Conservation (phyloP, 2,329 filamentous ascomycete species). For the Clonostachys chloroleuca region DNA sequence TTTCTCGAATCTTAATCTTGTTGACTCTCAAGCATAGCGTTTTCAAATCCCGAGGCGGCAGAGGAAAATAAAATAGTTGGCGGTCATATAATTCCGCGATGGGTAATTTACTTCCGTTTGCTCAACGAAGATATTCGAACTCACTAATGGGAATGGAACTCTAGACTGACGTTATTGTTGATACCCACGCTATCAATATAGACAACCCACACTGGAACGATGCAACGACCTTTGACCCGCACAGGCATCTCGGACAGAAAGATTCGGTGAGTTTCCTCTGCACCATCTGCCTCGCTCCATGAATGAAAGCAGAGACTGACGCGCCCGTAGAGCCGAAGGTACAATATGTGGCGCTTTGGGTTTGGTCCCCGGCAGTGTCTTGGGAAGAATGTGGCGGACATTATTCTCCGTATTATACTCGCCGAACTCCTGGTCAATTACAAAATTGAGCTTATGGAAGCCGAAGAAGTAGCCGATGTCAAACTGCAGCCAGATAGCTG, state of each 20-base stretch:
- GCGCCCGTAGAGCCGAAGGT: constrained; percentile 11
- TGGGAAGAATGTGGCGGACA: constrained; percentile 32
- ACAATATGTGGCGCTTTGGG: constrained; percentile 36
- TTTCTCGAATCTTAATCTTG: no score
- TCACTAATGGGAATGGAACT: no score
- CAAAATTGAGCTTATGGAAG: not conserved
- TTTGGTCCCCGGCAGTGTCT: constrained; percentile 38
- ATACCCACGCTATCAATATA: constrained; percentile 35
- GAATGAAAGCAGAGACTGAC: constrained; percentile 6
- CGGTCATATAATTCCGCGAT: constrained; percentile 25
- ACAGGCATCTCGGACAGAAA: constrained; percentile 16
- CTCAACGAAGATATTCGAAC: no score
- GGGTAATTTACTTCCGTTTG: no score
- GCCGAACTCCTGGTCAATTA: not conserved
- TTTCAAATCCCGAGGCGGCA: no score
- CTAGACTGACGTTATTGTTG: constrained; percentile 31
- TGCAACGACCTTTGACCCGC: constrained; percentile 24
- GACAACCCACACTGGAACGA: constrained; percentile 28
- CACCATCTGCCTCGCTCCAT: no score
- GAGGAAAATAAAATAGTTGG: constrained; percentile 9
- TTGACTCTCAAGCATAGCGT: no score
- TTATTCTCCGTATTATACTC: constrained; percentile 15
- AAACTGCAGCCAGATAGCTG: no score
- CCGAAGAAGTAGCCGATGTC: not conserved
- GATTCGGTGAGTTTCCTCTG: constrained; percentile 9